Percentiles rank a stretch among this genome's conserved stretches.
These are phyloP conservation scores for Rhododendron griersonianum DNA, from an alignment of 148 eudicot genomes.

Conservation along the genomic window DNA sequence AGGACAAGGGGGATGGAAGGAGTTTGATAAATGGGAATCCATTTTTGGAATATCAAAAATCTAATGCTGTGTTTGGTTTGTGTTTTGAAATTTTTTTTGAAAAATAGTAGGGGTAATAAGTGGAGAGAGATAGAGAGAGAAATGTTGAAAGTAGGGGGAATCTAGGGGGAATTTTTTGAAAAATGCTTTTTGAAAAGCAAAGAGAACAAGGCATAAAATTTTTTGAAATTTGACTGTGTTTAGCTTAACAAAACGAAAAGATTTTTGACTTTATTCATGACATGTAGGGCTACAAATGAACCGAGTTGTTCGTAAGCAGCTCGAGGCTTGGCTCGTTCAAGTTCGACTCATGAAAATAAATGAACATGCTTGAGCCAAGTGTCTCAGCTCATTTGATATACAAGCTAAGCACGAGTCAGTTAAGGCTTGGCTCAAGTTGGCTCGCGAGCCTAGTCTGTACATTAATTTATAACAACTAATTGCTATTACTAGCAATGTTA, in stretches of 20 bases:
- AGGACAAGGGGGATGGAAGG: background rate
- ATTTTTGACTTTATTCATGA: background rate
- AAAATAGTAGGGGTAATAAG: too few relatives aligned
- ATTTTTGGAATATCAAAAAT: background rate
- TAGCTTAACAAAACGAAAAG: background rate
- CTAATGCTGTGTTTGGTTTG: background rate
- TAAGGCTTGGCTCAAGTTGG: background rate
- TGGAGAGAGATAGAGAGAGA: too few relatives aligned
- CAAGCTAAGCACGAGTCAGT: background rate
- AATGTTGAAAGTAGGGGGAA: too few relatives aligned
- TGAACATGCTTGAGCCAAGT: background rate
- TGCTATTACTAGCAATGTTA: background rate
- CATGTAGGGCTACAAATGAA: background rate
- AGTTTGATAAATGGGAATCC: background rate
- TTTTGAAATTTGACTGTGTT: background rate
- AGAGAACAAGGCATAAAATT: too few relatives aligned
- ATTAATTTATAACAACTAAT: too few relatives aligned
- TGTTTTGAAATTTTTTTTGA: too few relatives aligned
- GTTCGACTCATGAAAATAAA: background rate
- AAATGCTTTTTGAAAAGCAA: too few relatives aligned
- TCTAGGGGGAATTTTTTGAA: too few relatives aligned
- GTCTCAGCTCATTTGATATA: background rate
- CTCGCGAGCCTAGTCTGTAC: background rate
- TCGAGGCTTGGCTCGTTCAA: too few relatives aligned
- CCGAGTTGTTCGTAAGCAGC: background rate